Conservation (phyloP, 2,329 filamentous ascomycete species). For the Diaporthe sp. region DNA sequence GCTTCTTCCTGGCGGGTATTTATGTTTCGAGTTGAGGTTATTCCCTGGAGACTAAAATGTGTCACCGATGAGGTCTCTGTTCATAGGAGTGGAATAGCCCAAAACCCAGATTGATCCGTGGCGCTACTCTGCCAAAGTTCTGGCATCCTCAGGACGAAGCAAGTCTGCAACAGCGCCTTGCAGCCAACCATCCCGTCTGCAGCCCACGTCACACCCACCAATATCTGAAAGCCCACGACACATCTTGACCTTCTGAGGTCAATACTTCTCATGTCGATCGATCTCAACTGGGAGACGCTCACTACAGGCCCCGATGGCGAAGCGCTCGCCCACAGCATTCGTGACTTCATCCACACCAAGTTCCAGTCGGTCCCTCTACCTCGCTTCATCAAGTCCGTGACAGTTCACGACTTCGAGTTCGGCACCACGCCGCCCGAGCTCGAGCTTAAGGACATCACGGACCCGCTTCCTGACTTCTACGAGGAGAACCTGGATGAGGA, state of each 20-base stretch:
- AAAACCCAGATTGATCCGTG: not conserved
- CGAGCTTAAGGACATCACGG: constrained; percentile 96
- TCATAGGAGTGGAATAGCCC: not conserved
- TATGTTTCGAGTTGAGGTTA: not conserved
- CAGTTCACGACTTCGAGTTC: constrained; percentile 94
- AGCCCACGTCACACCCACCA: not conserved
- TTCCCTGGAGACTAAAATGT: not conserved
- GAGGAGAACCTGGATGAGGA: constrained; percentile 79
- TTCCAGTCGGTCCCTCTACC: constrained; percentile 94
- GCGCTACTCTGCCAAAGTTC: constrained; percentile 2
- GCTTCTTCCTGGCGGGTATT: not conserved
- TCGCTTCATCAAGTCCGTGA: constrained; percentile 96
- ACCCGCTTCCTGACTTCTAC: constrained; percentile 96
- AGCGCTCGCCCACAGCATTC: constrained; percentile 86
- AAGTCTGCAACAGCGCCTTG: not conserved
- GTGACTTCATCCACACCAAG: constrained; percentile 93
- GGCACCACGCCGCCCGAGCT: constrained; percentile 85
- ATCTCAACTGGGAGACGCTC: constrained; percentile 95
- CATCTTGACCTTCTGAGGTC: not conserved
- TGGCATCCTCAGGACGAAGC: not conserved
- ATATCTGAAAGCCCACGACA: not conserved
- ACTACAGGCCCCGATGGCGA: constrained; percentile 90
- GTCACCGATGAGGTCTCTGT: not conserved
- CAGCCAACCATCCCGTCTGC: not conserved
- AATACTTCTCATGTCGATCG: constrained; percentile 82